These are phyloP conservation scores for Schizophyllum commune DNA, from an alignment of 1,284 basidiomycete species.

Conservation along the genomic window DNA sequence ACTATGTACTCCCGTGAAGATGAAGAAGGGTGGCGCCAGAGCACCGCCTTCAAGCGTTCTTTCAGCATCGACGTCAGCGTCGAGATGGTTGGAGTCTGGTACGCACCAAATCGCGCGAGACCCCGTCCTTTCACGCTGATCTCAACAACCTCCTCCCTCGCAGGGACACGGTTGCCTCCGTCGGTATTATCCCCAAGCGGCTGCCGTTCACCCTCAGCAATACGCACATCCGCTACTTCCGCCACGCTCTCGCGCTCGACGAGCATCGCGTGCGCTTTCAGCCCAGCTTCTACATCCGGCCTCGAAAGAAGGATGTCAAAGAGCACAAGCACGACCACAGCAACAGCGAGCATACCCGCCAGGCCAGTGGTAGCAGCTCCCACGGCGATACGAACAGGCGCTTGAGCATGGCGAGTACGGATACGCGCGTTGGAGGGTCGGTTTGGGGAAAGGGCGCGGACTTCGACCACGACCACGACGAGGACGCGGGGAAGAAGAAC, in stretches of 20 bases:
- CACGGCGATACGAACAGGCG: conserved; percentile 6
- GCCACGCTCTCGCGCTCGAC: conserved; percentile 44
- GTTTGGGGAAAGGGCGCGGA: neutral
- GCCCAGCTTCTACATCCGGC: conserved; percentile 30
- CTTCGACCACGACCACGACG: conserved; percentile 1
- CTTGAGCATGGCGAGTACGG: conserved; percentile 15
- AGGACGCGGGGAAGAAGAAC: conserved; percentile 3
- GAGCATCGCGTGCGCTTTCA: conserved; percentile 44
- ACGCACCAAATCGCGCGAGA: conserved; percentile 10
- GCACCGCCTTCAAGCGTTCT: conserved; percentile 43
- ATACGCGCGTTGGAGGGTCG: neutral
- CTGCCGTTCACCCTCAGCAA: conserved; percentile 45
- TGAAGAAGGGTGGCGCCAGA: conserved; percentile 34
- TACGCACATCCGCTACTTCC: conserved; percentile 38
- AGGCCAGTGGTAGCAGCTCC: conserved; percentile 29
- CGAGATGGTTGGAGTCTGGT: conserved; percentile 46
- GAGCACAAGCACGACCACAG: conserved; percentile 25
- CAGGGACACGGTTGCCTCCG: conserved; percentile 39
- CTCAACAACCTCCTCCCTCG: neutral
- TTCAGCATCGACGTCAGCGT: conserved; percentile 43
- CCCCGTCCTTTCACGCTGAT: neutral
- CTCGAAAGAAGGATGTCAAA: conserved; percentile 13
- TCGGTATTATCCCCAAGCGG: conserved; percentile 41
- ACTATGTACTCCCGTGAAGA: conserved; percentile 42
- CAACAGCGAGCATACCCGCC: conserved; percentile 47